Evolutionary conservation across 352 stramenopile genomes (phyloP), one percentile per base, ranked within the genome.

Genomic region (Phytophthora kernoviae): DNA sequence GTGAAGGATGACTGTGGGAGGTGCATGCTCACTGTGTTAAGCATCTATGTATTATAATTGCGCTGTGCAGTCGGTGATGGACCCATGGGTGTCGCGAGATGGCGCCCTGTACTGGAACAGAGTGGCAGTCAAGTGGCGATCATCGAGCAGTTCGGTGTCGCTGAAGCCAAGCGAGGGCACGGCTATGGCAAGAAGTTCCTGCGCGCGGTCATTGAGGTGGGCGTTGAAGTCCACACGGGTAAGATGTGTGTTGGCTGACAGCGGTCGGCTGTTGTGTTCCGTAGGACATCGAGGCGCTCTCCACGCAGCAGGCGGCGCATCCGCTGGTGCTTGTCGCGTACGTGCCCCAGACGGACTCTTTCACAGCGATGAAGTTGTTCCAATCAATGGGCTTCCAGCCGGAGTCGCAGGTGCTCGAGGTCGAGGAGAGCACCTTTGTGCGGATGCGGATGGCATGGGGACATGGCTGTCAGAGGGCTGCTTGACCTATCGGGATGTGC

Each of bases 71-170:
- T 93, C 55, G 84, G 84, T 6, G 84, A 93, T 61, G 78, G 70
- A 40, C 84, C 84, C 4, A 86, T 91, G 17, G 84, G 69, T 26
- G 67, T 81, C 3, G 73, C 75, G 17, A 65, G 80, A 11, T 93
- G 81, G 80, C 58, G 70, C 17, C 47, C 77, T 37, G 52, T 65
- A 5, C 33, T 58, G 5, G 62, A 79, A 8, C 73, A 88, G n/a
- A 73, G 56, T 12, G 75, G 66, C 22, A 71, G 56, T 1, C 56
- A 71, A 30, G 69, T 84, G 32, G 78, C 73, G 9, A 64, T 76
- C 17, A 80, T 93, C 49, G 80, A 91, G 51, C 61, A 83, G 11
- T 58, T 93, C 33, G 81, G 84, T 24, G 62, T 91, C 12, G 48
- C 89, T 7, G 68, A 75, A 26, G 54, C 54, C 21, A 90, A 90